phyloP scores from a whole-genome alignment of 441 rosid species.

The Gossypium gossypioides region DNA sequence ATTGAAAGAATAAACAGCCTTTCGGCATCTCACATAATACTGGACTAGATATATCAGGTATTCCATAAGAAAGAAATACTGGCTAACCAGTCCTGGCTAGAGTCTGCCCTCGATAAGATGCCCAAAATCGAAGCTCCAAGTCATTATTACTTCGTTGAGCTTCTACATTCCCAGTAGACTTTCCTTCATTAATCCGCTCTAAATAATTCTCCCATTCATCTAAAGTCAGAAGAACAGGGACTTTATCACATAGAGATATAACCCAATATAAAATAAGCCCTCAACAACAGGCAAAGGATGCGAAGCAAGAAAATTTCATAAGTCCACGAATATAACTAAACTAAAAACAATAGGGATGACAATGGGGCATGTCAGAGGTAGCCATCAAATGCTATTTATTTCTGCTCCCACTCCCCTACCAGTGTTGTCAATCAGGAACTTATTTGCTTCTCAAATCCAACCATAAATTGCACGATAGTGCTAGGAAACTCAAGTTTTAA shows the following conservation, averaged over 20 bases:
- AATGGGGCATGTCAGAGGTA: background rate
- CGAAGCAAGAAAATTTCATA: background rate
- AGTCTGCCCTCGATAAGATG: conserved; percentile 90
- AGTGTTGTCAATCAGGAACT: background rate
- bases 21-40: conserved; percentile 6
- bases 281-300: conserved; percentile 2
- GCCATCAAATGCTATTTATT: background rate
- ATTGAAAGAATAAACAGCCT: conserved; percentile 1
- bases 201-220: conserved; percentile 98
- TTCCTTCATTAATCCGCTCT: conserved; percentile 77
- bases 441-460: background rate
- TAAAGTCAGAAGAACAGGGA: conserved; percentile 20
- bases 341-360: background rate
- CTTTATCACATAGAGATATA: background rate
- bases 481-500: background rate
- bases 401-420: background rate
- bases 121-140: conserved; percentile 98
- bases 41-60: background rate
- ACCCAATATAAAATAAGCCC: background rate
- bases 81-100: conserved; percentile 84
- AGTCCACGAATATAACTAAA: background rate
- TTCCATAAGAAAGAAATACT: background rate
- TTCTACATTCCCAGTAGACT: conserved; percentile 57
- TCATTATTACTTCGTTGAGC: conserved; percentile 68
- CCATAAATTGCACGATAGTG: background rate